Conservation (phyloP, 2,329 filamentous ascomycete species). For the Fusarium camptoceras region DNA sequence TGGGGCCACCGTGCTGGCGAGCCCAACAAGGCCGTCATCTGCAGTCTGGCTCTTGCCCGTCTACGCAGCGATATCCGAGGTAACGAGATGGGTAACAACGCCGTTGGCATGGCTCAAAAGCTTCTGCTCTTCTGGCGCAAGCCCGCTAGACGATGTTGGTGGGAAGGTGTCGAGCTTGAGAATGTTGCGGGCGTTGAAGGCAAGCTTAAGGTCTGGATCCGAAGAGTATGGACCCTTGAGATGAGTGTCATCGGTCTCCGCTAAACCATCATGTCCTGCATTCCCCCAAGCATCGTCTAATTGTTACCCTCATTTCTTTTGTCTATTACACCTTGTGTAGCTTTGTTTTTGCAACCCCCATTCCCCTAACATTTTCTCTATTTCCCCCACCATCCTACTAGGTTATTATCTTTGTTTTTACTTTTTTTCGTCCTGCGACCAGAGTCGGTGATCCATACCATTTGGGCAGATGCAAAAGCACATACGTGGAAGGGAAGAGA, state of each 20-base stretch:
- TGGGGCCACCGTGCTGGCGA: constrained; percentile 99
- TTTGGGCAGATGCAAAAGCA: constrained; percentile 35
- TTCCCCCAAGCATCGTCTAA: constrained; percentile 21
- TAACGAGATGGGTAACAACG: constrained; percentile 77
- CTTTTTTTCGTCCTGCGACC: constrained; percentile 29
- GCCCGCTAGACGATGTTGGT: constrained; percentile 96
- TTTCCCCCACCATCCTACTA: constrained; percentile 24
- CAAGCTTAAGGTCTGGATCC: constrained; percentile 96
- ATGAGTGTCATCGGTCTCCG: constrained; percentile 94
- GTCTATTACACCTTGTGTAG: constrained; percentile 34
- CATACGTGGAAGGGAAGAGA: constrained; percentile 29
- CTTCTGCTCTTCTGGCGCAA: constrained; percentile 98
- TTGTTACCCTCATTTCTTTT: constrained; percentile 28
- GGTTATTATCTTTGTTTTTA: constrained; percentile 25
- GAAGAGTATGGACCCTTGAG: constrained; percentile 97
- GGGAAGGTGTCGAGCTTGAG: constrained; percentile 95
- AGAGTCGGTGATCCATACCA: constrained; percentile 22
- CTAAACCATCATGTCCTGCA: constrained; percentile 50
- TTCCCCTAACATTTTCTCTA: constrained; percentile 19
- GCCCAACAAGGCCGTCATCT: constrained; percentile 98
- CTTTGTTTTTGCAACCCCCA: constrained; percentile 23
- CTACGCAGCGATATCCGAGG: constrained; percentile 93
- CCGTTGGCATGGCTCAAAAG: constrained; percentile 98
- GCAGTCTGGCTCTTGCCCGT: constrained; percentile 91
- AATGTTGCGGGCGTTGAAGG: constrained; percentile 91